A percentile compares a stretch with the other conserved stretches of the same genome.
Evolutionary conservation across 805 yeast genomes (phyloP).

Genomic region (Candida nonsorbophila): DNA sequence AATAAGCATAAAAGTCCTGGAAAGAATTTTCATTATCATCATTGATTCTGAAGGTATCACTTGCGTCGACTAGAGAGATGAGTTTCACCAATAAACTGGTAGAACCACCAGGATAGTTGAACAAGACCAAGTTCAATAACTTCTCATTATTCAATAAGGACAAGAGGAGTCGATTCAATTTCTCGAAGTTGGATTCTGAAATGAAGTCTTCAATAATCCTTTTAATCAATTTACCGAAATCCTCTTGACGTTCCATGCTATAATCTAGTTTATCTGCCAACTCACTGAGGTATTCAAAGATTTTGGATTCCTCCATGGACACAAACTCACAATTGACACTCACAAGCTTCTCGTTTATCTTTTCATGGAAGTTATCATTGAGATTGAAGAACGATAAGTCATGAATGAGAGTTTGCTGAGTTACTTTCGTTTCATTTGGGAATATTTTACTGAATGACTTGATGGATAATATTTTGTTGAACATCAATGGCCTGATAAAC

Average conservation of each 20-base stretch:
- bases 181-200: slow-evolving; percentile 22
- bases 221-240: slow-evolving; percentile 14
- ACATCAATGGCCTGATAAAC: slow-evolving; percentile 26
- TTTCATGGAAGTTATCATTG: slow-evolving; percentile 14
- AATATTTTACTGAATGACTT: slow-evolving; percentile 20
- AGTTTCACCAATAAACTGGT: slow-evolving; percentile 36
- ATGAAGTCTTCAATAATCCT: slow-evolving; percentile 19
- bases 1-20: slow-evolving; percentile 65
- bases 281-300: slow-evolving; percentile 20
- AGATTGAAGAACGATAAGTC: slow-evolving; percentile 20
- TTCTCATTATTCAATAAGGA: slow-evolving; percentile 41
- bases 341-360: slow-evolving; percentile 26
- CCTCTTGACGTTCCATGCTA: slow-evolving; percentile 18
- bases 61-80: slow-evolving; percentile 47
- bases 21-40: slow-evolving; percentile 51
- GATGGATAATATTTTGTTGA: slow-evolving; percentile 20
- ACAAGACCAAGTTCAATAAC: slow-evolving; percentile 34
- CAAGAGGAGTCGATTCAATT: slow-evolving; percentile 43
- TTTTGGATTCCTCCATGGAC: slow-evolving; percentile 34
- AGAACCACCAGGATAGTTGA: slow-evolving; percentile 42
- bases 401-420: slow-evolving; percentile 18
- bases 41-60: slow-evolving; percentile 28
- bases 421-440: slow-evolving; percentile 20
- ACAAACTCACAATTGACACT: slow-evolving; percentile 33
- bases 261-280: slow-evolving; percentile 17